Conservation (phyloP, 495 filamentous ascomycete species). For the Neurospora sp. region DNA sequence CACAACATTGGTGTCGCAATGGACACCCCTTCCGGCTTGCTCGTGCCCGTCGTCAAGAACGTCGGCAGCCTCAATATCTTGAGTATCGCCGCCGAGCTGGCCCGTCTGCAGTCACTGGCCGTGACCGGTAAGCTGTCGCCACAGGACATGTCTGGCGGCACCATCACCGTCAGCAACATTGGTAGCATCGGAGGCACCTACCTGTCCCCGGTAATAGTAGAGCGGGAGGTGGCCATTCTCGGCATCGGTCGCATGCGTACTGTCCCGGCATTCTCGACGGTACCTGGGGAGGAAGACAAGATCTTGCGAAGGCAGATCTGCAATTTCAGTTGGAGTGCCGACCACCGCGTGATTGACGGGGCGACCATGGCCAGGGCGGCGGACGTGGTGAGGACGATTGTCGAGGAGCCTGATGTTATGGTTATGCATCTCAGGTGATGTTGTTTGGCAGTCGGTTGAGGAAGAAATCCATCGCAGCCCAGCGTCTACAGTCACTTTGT, state of each 20-base stretch:
- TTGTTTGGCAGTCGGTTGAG: background rate
- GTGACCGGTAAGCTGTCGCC: slow-evolving; percentile 62
- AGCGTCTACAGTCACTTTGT: background rate
- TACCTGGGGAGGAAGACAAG: slow-evolving; percentile 35
- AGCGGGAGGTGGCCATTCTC: slow-evolving; percentile 82
- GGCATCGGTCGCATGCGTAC: slow-evolving; percentile 73
- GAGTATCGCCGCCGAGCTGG: slow-evolving; percentile 66
- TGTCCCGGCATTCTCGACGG: slow-evolving; percentile 55
- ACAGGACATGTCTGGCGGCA: slow-evolving; percentile 73
- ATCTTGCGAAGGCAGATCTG: slow-evolving; percentile 56
- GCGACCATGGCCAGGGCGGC: slow-evolving; percentile 88
- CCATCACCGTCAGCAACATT: slow-evolving; percentile 94
- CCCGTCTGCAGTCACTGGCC: slow-evolving; percentile 61
- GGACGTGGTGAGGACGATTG: slow-evolving; percentile 58
- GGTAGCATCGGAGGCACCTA: slow-evolving; percentile 94
- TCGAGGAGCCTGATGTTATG: slow-evolving; percentile 83
- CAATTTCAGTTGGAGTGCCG: slow-evolving; percentile 94
- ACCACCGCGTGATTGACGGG: slow-evolving; percentile 91
- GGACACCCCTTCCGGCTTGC: slow-evolving; percentile 80
- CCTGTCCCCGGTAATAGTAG: slow-evolving; percentile 80
- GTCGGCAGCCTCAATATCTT: slow-evolving; percentile 64
- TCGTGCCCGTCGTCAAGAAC: slow-evolving; percentile 92
- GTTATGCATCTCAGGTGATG: slow-evolving; percentile 46
- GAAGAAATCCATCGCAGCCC: background rate
- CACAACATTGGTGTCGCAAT: slow-evolving; percentile 97